Conservation (phyloP, 2,329 filamentous ascomycete species). For the Cercospora sp. region DNA sequence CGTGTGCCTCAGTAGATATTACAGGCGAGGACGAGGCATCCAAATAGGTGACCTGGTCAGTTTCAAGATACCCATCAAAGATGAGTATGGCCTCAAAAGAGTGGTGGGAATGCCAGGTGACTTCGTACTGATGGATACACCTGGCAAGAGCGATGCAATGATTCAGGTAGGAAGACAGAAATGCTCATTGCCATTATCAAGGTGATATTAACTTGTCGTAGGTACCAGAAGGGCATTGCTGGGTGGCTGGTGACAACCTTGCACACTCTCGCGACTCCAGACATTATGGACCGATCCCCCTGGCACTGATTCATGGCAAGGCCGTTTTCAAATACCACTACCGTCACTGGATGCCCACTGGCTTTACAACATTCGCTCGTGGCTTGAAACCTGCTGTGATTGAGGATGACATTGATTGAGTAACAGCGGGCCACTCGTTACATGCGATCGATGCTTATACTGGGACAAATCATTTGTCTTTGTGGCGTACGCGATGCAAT, state of each 20-base stretch:
- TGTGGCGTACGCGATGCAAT: not conserved
- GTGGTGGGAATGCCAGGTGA: constrained; percentile 63
- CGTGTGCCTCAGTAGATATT: constrained; percentile 67
- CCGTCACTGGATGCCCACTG: constrained; percentile 13
- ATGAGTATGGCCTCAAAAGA: constrained; percentile 68
- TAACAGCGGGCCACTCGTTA: not conserved
- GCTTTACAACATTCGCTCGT: constrained; percentile 18
- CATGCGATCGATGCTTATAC: not conserved
- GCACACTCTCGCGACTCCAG: constrained; percentile 82
- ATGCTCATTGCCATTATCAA: not conserved
- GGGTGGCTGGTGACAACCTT: constrained; percentile 86
- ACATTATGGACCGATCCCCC: constrained; percentile 78
- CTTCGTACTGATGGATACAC: constrained; percentile 68
- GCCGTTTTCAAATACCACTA: constrained; percentile 55
- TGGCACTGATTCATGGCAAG: constrained; percentile 83
- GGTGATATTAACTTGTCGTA: constrained; percentile 41
- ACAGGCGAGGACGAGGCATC: constrained; percentile 67
- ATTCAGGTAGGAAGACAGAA: constrained; percentile 58
- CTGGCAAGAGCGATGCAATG: constrained; percentile 53
- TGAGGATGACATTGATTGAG: constrained; percentile 22
- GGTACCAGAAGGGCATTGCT: constrained; percentile 91
- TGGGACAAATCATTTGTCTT: not conserved
- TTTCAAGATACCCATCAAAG: constrained; percentile 69
- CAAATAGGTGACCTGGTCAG: constrained; percentile 81
- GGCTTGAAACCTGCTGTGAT: constrained; percentile 21